phyloP scores from a whole-genome alignment of 1,284 basidiomycete genomes.

The Golubevia pallescens region DNA sequence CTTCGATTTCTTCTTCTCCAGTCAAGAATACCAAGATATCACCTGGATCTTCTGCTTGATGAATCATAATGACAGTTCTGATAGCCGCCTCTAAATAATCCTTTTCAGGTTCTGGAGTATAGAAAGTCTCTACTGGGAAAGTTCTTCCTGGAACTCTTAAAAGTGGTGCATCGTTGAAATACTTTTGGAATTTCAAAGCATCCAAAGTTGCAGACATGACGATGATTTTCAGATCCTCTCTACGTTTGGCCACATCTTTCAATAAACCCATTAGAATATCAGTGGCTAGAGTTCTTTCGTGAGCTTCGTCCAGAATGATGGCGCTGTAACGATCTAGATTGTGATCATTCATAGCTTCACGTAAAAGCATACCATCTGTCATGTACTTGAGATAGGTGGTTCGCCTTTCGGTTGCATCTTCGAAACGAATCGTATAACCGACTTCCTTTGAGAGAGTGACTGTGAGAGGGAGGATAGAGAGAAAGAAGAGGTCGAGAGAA shows the following conservation, averaged over 20 bases:
- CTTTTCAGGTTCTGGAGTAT: conserved; percentile 91
- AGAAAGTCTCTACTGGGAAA: conserved; percentile 93
- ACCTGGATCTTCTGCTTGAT: conserved; percentile 90
- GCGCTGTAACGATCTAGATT: conserved; percentile 88
- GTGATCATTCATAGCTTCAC: conserved; percentile 97
- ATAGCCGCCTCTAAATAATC: conserved; percentile 98
- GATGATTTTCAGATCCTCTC: conserved; percentile 92
- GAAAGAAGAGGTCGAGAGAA: too few relatives aligned
- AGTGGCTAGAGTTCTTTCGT: conserved; percentile 96
- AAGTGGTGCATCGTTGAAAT: conserved; percentile 86
- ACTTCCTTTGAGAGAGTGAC: conserved; percentile 91
- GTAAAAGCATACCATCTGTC: conserved; percentile 95
- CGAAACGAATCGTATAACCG: conserved; percentile 98
- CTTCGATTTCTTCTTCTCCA: conserved; percentile 98
- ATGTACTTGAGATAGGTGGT: conserved; percentile 72
- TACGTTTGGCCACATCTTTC: conserved; percentile 77
- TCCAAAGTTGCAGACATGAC: conserved; percentile 99
- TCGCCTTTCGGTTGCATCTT: conserved; percentile 79
- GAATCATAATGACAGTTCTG: conserved; percentile 95
- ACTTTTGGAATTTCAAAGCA: conserved; percentile 93
- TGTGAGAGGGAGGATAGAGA: too few relatives aligned
- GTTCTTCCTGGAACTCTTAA: conserved; percentile 96
- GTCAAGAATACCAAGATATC: conserved; percentile 95
- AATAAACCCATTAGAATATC: conserved; percentile 96
- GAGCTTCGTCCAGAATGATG: conserved; percentile 97